Base-by-base conservation (phyloP, 768 basidiomycete genomes). In the Boletales sp. region DNA sequence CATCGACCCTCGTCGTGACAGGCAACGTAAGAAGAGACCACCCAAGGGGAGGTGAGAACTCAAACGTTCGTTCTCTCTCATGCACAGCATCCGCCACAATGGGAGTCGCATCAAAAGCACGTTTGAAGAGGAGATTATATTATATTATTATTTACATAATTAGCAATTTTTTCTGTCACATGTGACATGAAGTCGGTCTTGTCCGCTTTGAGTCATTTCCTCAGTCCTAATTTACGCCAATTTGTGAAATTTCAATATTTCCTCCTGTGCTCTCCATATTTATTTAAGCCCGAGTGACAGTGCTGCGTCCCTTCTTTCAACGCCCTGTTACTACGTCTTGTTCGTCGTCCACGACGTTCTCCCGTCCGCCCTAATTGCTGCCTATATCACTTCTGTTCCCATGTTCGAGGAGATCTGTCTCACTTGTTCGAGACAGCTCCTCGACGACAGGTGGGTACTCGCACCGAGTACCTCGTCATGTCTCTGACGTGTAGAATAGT, bases 351-450 rank as follows among this genome's bases (percentile, higher is more conserved):
- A 14, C 57, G 41, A 35, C 47, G 30, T 51, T 7, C 39, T 9
- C 10, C 42, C 15, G 14, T 19, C 41, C 25, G 35, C 37, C n/a
- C 25, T 5, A 28, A 13, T 28, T 32, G 40, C 18, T 25, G 9
- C 18, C 46, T 25, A 14, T 21, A 17, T 17, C 12, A 17, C 44
- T 57, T 44, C 53, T 44, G 48, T 53, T 49, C 61, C 58, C 59
- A 90, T 89, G 87, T 88, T 86, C 68, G 83, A 87, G 77, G 86
- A 88, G 74, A 75, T 83, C 60, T 90, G 87, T 64, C 76, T 90
- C 50, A 72, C 77, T 46, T 90, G 87, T 64, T 84, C 86, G 46
- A 82, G 78, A 67, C 79, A 79, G 48, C 75, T 87, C 58, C 64
- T 67, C 55, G 80, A 78, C 67, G 80, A 83, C 66, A 79, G 78